phyloP scores from a whole-genome alignment of 768 basidiomycete genomes.

The Mycena vitilis region DNA sequence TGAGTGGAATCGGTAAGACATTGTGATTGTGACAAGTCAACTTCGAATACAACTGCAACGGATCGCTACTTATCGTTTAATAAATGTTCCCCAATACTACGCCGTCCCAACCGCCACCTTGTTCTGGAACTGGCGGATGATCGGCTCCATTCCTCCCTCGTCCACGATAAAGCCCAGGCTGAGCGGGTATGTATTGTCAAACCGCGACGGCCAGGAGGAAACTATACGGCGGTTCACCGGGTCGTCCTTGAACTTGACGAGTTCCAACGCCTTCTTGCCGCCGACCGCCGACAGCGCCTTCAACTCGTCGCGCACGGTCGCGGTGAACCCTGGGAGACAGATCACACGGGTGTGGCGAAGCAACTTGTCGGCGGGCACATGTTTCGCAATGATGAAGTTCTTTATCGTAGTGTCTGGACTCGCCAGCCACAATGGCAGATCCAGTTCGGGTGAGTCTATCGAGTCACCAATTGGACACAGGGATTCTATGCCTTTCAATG shows the following conservation, averaged over 20 bases:
- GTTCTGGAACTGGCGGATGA: constrained; percentile 53
- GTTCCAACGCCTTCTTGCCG: constrained; percentile 57
- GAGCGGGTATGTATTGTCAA: constrained; percentile 58
- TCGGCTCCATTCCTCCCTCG: constrained; percentile 58
- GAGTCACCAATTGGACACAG: constrained; percentile 66
- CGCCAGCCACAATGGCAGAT: constrained; percentile 63
- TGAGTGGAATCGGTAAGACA: too few relatives aligned
- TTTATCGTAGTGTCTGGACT: constrained; percentile 62
- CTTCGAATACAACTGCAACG: background rate
- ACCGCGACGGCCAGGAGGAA: constrained; percentile 59
- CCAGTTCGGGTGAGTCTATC: constrained; percentile 54
- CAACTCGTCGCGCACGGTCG: constrained; percentile 66
- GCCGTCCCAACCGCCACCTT: constrained; percentile 37
- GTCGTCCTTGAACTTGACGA: constrained; percentile 62
- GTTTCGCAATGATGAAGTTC: constrained; percentile 64
- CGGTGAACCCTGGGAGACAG: constrained; percentile 70
- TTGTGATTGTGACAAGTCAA: too few relatives aligned
- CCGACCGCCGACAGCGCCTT: constrained; percentile 64
- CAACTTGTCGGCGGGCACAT: constrained; percentile 57
- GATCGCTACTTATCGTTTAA: background rate
- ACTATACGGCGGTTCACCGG: constrained; percentile 55
- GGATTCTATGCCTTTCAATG: constrained; percentile 60
- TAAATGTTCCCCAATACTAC: background rate
- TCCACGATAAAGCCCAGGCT: constrained; percentile 57
- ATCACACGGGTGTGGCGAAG: constrained; percentile 61